Base-by-base conservation (phyloP, 1,139 yeast genomes). In the Meyerozyma smithsonii region DNA sequence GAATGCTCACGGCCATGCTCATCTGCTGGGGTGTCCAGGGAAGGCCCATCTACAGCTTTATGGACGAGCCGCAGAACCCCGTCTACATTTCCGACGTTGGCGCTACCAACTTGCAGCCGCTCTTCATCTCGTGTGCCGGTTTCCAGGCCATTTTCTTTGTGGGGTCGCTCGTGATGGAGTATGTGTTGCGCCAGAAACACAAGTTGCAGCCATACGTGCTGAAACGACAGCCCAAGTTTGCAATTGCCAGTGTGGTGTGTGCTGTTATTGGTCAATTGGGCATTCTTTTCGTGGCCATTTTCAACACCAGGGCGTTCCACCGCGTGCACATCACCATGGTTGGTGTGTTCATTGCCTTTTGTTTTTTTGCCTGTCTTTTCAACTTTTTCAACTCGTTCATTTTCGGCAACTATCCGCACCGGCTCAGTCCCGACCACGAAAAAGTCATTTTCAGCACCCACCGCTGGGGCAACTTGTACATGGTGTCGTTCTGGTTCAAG, bases 31-130 rank as follows among this genome's bases (percentile, higher is more conserved):
- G 84, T 3, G 75, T 70, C 5, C 89, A 86, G 58, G 97, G 96
- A 4, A 74, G 74, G 41, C 95, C 95, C 0, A 67, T 74, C 8
- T 84, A 86, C 54, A 52, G 66, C 39, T 83, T 80, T 57, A 75
- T 82, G 71, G 58, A 63, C 18, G 52, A 45, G 8, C 56, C 61
- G 2, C 79, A 75, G 46, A 59, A 62, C 40, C 84, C 89, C 33
- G 81, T 84, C 5, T 89, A 84, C 61, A 77, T 90, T 38, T 84
- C 95, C 8, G 88, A 88, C 55, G 74, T 88, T 40, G 96, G 90
- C 5, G 96, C 96, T 11, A 84, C 95, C 1, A 81, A 81, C 52
- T 66, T 87, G 39, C 86, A 87, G 55, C 95, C 96, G 1, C 62
- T 88, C 16, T 89, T 89, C 61, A 87, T 89, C 35, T 66, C 85